These are phyloP conservation scores for Pythium periplocum DNA, from an alignment of 352 stramenopile genomes.

Conservation along the genomic window DNA sequence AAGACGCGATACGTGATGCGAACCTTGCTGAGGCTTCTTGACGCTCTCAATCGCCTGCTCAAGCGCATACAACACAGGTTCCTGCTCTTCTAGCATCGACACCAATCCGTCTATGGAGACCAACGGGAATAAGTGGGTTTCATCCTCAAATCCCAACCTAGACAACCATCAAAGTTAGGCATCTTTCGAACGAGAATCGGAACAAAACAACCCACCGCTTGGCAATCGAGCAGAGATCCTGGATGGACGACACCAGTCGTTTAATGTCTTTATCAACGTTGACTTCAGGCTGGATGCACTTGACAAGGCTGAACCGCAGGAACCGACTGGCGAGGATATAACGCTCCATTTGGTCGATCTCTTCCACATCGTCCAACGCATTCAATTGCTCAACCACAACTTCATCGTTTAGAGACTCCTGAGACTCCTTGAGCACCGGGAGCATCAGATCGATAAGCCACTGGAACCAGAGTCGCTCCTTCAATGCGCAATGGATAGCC, in stretches of 20 bases:
- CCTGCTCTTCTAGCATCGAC: slow-evolving; percentile 21
- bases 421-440: slow-evolving; percentile 20
- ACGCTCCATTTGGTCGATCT: slow-evolving; percentile 48
- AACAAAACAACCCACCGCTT: slow-evolving; percentile 29
- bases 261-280: slow-evolving; percentile 20
- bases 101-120: slow-evolving; percentile 34
- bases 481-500: slow-evolving; percentile 60
- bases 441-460: slow-evolving; percentile 31
- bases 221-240: slow-evolving; percentile 38
- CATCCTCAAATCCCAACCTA: slow-evolving; percentile 58
- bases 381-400: slow-evolving; percentile 12
- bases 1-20: not conserved
- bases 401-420: not conserved
- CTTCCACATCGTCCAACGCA: slow-evolving; percentile 18
- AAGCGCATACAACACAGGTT: slow-evolving; percentile 26
- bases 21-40: slow-evolving; percentile 9
- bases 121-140: slow-evolving; percentile 62
- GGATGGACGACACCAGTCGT: slow-evolving; percentile 23
- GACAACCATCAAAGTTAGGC: too few relatives aligned
- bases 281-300: slow-evolving; percentile 15
- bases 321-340: slow-evolving; percentile 53
- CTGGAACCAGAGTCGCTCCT: slow-evolving; percentile 42
- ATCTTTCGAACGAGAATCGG: not conserved
- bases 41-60: slow-evolving; percentile 24
- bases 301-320: slow-evolving; percentile 37